These are phyloP conservation scores for Apophysomyces trapeziformis DNA, from an alignment of 371 early-diverging fungal species.

Conservation along the genomic window DNA sequence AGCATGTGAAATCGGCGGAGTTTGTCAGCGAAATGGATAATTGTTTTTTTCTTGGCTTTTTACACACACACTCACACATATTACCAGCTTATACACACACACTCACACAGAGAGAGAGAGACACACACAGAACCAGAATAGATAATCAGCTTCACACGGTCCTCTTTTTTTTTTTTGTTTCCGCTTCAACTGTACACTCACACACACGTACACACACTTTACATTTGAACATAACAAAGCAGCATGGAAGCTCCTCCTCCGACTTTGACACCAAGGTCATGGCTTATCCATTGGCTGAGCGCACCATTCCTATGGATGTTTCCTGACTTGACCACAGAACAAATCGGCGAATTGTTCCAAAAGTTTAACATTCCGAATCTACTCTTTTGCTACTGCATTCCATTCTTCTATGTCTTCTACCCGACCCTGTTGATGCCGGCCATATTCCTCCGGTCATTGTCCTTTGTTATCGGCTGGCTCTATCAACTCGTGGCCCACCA, in stretches of 20 bases:
- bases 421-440: constrained; percentile 53
- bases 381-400: constrained; percentile 53
- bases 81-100: no score
- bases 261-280: neutral
- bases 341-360: constrained; percentile 28
- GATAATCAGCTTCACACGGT: no score
- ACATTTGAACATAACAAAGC: neutral
- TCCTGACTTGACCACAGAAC: constrained; percentile 16
- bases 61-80: constrained; percentile 1
- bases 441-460: constrained; percentile 47
- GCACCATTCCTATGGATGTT: constrained; percentile 7
- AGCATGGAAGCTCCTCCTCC: constrained; percentile 1
- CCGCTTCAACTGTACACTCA: neutral
- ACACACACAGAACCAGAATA: no score
- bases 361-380: constrained; percentile 54
- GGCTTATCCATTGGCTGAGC: neutral
- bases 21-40: no score
- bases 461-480: constrained; percentile 41
- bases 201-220: neutral
- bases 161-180: no score
- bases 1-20: no score
- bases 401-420: constrained; percentile 52
- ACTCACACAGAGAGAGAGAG: no score
- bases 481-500: constrained; percentile 39
- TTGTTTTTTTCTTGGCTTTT: constrained; percentile 8